These are phyloP conservation scores for Phlegmacium glaucopus DNA, from an alignment of 768 basidiomycete species.

Conservation along the genomic window DNA sequence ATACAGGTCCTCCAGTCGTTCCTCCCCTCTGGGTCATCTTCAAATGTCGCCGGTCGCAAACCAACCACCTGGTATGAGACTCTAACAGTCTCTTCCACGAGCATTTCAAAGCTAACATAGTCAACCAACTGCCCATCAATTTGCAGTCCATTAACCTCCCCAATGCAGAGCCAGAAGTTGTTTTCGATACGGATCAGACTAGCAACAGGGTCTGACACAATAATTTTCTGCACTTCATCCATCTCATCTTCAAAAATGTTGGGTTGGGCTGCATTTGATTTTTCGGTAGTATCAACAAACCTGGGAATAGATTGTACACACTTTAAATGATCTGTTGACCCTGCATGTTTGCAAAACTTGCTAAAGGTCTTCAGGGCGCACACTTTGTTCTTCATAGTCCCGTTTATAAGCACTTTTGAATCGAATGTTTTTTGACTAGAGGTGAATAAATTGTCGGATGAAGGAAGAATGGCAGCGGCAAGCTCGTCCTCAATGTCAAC, in stretches of 20 bases:
- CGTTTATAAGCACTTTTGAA: no score
- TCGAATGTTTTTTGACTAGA: no score
- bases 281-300: not conserved
- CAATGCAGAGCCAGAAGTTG: slow-evolving; percentile 24
- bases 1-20: slow-evolving; percentile 16
- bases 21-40: slow-evolving; percentile 6
- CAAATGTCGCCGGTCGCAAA: slow-evolving; percentile 3
- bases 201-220: slow-evolving; percentile 22
- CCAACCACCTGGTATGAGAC: slow-evolving; percentile 14
- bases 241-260: slow-evolving; percentile 14
- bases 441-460: no score
- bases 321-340: no score
- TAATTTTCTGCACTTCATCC: no score
- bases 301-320: no score
- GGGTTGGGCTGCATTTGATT: not conserved
- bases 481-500: no score
- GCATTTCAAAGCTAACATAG: slow-evolving; percentile 11
- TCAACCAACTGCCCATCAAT: slow-evolving; percentile 15
- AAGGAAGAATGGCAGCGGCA: no score
- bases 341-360: no score
- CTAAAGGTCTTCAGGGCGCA: no score
- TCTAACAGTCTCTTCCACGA: slow-evolving; percentile 5
- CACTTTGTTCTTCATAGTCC: no score
- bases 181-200: slow-evolving; percentile 19
- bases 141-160: slow-evolving; percentile 21